These are phyloP conservation scores for Mentha longifolia DNA, from an alignment of 257 asterid genomes.

Conservation along the genomic window DNA sequence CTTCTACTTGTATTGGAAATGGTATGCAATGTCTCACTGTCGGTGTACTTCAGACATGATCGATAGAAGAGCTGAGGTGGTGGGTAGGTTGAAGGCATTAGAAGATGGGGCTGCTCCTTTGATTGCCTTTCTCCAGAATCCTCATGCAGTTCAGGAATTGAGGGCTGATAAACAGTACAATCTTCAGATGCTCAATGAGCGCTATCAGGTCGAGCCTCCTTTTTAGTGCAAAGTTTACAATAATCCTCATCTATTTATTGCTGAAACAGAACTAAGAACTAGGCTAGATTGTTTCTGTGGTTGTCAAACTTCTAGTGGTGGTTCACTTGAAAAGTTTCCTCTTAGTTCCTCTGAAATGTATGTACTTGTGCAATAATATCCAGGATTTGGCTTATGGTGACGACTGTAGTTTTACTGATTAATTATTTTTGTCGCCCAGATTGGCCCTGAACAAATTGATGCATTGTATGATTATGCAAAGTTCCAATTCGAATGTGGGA, in stretches of 20 bases:
- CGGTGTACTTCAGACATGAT: conserved; percentile 66
- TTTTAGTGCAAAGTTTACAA: neutral
- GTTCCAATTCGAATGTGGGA: conserved; percentile 98
- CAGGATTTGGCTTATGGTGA: conserved; percentile 4
- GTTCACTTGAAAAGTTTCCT: neutral
- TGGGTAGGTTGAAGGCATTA: conserved; percentile 81
- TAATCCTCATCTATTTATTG: neutral
- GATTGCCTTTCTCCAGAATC: conserved; percentile 79
- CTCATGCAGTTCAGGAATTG: conserved; percentile 84
- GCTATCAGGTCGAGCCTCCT: conserved; percentile 72
- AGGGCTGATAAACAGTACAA: conserved; percentile 93
- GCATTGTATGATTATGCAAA: conserved; percentile 91
- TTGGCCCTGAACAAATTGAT: conserved; percentile 93
- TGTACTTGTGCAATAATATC: neutral
- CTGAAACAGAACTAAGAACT: neutral
- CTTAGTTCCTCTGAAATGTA: neutral
- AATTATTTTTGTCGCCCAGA: conserved; percentile 47
- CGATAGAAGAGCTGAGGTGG: conserved; percentile 93
- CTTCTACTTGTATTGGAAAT: neutral
- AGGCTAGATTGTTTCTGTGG: neutral
- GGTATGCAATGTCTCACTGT: conserved; percentile 13
- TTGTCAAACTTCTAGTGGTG: neutral
- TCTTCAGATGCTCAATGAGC: conserved; percentile 90
- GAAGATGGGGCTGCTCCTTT: conserved; percentile 96
- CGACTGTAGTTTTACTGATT: conserved; percentile 13